phyloP scores from a whole-genome alignment of 106 monocot genomes.

The Dendrobium officinale region DNA sequence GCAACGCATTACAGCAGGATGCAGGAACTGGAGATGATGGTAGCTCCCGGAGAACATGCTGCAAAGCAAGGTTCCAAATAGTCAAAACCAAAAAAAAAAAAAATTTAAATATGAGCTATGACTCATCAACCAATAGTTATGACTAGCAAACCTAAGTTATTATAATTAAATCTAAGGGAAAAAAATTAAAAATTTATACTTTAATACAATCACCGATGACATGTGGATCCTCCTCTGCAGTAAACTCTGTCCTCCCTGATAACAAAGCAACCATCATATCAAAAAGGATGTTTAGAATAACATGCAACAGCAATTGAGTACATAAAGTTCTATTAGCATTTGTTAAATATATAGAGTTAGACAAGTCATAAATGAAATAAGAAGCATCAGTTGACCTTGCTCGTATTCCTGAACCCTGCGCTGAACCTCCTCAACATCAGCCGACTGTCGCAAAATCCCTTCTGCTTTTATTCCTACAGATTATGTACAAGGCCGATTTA shows the following conservation, averaged over 20 bases:
- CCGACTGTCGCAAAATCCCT: conserved; percentile 88
- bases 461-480: conserved; percentile 76
- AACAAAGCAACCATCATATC: conserved; percentile 11
- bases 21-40: conserved; percentile 99
- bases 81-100: conserved; percentile 6
- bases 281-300: conserved; percentile 5
- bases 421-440: conserved; percentile 97
- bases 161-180: not conserved
- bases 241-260: conserved; percentile 80
- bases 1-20: conserved; percentile 92
- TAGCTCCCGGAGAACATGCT: conserved; percentile 96
- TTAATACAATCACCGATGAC: conserved; percentile 98
- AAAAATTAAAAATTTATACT: conserved; percentile 26
- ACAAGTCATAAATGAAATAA: not conserved
- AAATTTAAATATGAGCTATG: not conserved
- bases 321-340: not conserved
- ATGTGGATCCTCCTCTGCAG: conserved; percentile 93
- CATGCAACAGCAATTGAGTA: not conserved
- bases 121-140: not conserved
- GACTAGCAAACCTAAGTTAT: not conserved
- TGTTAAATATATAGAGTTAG: not conserved
- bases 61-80: conserved; percentile 9
- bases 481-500: not conserved
- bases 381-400: conserved; percentile 50
- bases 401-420: conserved; percentile 91